phyloP scores from a whole-genome alignment of 2,329 filamentous ascomycete genomes.

The Neopestalotiopsis clavispora region DNA sequence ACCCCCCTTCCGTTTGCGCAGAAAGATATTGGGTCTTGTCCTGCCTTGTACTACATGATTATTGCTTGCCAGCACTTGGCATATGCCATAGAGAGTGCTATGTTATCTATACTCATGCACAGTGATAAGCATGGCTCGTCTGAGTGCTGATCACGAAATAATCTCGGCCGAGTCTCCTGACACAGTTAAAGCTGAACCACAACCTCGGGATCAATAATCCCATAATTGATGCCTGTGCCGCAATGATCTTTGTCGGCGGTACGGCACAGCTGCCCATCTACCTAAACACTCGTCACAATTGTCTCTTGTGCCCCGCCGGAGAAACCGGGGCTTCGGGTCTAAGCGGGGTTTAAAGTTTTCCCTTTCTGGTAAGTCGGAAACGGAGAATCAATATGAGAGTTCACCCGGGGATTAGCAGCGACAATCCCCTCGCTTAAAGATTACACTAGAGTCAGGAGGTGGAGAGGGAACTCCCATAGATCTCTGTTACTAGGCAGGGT shows the following conservation, averaged over 20 bases:
- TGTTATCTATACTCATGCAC: neutral
- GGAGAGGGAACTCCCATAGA: neutral
- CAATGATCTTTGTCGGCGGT: neutral
- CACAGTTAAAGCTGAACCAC: neutral
- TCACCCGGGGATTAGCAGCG: no score
- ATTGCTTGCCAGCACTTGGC: neutral
- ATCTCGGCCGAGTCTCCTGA: neutral
- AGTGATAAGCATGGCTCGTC: neutral
- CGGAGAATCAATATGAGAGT: neutral
- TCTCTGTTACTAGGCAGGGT: neutral
- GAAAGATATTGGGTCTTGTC: neutral
- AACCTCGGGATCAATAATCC: neutral
- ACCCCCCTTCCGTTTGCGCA: neutral
- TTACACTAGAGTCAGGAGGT: neutral
- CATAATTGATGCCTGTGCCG: neutral
- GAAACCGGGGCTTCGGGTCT: conserved; percentile 6
- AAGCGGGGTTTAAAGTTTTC: neutral
- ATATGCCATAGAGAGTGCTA: no score
- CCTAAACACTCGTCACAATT: no score
- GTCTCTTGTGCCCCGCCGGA: conserved; percentile 6
- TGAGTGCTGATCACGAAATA: neutral
- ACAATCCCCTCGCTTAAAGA: neutral
- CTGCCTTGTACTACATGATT: neutral
- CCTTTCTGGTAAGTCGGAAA: neutral
- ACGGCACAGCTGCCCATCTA: no score